phyloP scores from a whole-genome alignment of 257 asterid genomes.

The Gentiana straminea region DNA sequence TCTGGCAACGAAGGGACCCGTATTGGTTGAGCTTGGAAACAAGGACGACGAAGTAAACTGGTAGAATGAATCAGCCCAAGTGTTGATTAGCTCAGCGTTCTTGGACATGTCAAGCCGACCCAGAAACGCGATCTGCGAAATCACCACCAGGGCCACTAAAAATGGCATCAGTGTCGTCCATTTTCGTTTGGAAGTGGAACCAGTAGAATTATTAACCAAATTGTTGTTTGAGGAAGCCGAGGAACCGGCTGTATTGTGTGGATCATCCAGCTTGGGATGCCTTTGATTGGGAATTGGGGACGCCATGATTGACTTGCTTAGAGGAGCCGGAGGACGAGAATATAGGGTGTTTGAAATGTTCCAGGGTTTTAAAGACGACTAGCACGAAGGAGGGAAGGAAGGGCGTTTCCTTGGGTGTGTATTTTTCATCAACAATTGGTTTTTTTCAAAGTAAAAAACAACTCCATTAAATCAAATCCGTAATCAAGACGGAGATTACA shows the following conservation, averaged over 20 bases:
- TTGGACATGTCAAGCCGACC: slow-evolving; percentile 72
- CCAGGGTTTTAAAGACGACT: too few relatives aligned
- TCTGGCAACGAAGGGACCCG: slow-evolving; percentile 2
- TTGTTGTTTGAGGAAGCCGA: neutral
- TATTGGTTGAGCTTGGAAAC: neutral
- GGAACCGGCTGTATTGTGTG: slow-evolving; percentile 14
- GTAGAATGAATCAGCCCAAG: slow-evolving; percentile 91
- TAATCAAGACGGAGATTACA: too few relatives aligned
- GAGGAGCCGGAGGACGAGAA: too few relatives aligned
- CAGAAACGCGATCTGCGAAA: slow-evolving; percentile 75
- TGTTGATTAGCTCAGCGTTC: slow-evolving; percentile 66
- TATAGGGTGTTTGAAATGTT: too few relatives aligned
- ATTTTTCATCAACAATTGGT: too few relatives aligned
- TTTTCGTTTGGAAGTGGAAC: slow-evolving; percentile 29
- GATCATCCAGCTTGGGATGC: slow-evolving; percentile 13
- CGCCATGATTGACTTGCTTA: slow-evolving; percentile 1
- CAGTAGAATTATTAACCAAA: neutral
- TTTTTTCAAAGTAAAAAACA: too few relatives aligned
- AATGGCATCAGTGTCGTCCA: slow-evolving; percentile 62
- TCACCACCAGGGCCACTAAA: slow-evolving; percentile 56
- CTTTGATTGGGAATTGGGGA: slow-evolving; percentile 19
- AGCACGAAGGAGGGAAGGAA: too few relatives aligned
- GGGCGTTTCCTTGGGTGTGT: too few relatives aligned
- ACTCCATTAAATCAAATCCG: too few relatives aligned
- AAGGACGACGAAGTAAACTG: slow-evolving; percentile 37